These are phyloP conservation scores for Malassezia cuniculi DNA, from an alignment of 1,284 basidiomycete species.

Conservation along the genomic window DNA sequence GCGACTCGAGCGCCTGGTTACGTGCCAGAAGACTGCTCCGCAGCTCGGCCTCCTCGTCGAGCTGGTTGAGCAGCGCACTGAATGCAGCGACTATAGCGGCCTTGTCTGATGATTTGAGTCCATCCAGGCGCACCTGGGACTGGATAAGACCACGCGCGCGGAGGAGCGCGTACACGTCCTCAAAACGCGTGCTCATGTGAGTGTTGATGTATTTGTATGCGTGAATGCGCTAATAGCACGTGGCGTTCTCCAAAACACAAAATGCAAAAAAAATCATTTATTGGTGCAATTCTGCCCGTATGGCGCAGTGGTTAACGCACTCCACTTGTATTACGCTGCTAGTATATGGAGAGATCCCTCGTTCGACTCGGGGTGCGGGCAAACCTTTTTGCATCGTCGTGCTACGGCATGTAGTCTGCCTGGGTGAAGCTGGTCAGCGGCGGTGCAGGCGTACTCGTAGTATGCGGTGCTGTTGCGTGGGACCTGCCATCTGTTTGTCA, in stretches of 20 bases:
- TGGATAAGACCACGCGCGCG: constrained; percentile 7
- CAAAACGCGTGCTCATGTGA: no score
- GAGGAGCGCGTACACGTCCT: constrained; percentile 7
- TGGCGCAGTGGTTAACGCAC: constrained; percentile 20
- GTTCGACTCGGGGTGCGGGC: constrained; percentile 20
- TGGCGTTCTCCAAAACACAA: no score
- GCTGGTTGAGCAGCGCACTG: constrained; percentile 11
- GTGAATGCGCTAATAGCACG: no score
- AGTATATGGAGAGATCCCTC: constrained; percentile 18
- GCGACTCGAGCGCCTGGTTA: constrained; percentile 7
- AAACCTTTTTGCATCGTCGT: constrained; percentile 3
- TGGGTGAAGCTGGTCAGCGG: constrained; percentile 8
- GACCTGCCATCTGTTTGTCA: constrained; percentile 13
- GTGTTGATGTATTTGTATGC: no score
- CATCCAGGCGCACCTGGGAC: background rate
- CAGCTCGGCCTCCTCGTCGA: constrained; percentile 13
- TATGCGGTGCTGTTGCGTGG: constrained; percentile 3
- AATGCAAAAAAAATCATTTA: no score
- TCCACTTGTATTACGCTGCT: constrained; percentile 14
- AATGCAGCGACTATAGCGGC: constrained; percentile 4
- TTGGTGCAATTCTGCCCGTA: constrained; percentile 14
- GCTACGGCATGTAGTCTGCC: background rate
- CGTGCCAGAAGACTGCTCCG: constrained; percentile 12
- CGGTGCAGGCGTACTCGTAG: constrained; percentile 2
- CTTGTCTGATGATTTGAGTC: background rate